Evolutionary conservation across 371 early-diverging fungal genomes (phyloP).

Genomic region (Actinomucor elegans): DNA sequence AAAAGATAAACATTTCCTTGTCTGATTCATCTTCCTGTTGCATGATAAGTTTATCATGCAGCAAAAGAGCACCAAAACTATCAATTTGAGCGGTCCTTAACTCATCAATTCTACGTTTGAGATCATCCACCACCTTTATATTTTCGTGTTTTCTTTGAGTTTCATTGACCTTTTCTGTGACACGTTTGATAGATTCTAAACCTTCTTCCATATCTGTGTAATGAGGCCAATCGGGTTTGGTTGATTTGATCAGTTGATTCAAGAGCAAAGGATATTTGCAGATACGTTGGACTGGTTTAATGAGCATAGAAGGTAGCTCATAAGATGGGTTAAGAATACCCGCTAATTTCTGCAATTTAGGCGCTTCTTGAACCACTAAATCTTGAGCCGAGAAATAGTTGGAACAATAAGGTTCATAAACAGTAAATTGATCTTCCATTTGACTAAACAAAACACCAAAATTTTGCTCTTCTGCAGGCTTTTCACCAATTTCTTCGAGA

Average conservation of each 20-base stretch:
- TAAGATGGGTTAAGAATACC: conserved; percentile 83
- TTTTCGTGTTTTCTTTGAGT: conserved; percentile 89
- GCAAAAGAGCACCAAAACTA: conserved; percentile 78
- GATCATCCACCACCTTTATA: conserved; percentile 68
- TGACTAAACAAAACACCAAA: conserved; percentile 80
- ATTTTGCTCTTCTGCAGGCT: conserved; percentile 77
- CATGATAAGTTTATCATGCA: conserved; percentile 85
- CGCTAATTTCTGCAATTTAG: conserved; percentile 56
- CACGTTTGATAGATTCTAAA: conserved; percentile 78
- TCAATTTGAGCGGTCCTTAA: conserved; percentile 27
- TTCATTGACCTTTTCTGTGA: conserved; percentile 92
- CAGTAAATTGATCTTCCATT: conserved; percentile 86
- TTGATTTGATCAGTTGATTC: conserved; percentile 81
- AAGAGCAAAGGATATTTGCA: conserved; percentile 95
- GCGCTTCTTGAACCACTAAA: conserved; percentile 51
- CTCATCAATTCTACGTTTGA: conserved; percentile 66
- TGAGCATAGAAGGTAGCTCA: conserved; percentile 87
- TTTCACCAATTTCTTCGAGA: conserved; percentile 82
- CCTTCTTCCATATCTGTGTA: conserved; percentile 79
- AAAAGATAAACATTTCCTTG: conserved; percentile 74
- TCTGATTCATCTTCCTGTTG: conserved; percentile 68
- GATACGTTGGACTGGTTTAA: conserved; percentile 96
- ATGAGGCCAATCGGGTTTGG: conserved; percentile 67
- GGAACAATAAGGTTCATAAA: conserved; percentile 94
- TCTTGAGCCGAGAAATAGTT: conserved; percentile 84